phyloP scores from a whole-genome alignment of 108 stramenopile genomes.

The Cyclotella atomus region DNA sequence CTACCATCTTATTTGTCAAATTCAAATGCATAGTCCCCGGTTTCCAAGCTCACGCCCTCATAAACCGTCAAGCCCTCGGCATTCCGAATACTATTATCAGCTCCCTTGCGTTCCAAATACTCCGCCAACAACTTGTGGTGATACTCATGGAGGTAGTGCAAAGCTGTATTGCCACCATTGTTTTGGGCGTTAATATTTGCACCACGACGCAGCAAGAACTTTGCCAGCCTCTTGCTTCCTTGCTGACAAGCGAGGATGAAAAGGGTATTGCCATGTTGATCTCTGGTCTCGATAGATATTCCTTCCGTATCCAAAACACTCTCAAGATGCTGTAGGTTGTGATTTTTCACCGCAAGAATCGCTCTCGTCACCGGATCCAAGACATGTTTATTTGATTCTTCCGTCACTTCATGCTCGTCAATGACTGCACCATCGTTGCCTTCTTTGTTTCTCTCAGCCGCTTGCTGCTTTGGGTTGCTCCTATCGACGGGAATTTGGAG shows the following conservation, averaged over 20 bases:
- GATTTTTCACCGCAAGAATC: constrained; percentile 69
- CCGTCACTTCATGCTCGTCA: constrained; percentile 23
- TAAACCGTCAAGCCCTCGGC: constrained; percentile 79
- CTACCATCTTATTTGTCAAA: too few relatives aligned
- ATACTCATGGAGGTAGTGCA: constrained; percentile 83
- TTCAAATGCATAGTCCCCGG: too few relatives aligned
- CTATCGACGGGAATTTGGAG: constrained; percentile 42
- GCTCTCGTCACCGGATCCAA: constrained; percentile 56
- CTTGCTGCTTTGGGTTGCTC: neutral
- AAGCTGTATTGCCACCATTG: constrained; percentile 72
- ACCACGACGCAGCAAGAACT: constrained; percentile 78
- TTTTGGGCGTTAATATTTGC: constrained; percentile 83
- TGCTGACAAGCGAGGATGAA: constrained; percentile 85
- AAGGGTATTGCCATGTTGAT: constrained; percentile 80
- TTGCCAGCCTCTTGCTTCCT: constrained; percentile 82
- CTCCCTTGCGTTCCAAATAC: constrained; percentile 80
- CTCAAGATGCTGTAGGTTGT: constrained; percentile 55
- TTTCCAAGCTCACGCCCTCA: constrained; percentile 72
- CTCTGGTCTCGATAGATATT: constrained; percentile 76
- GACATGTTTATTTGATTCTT: constrained; percentile 8
- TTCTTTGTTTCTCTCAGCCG: neutral
- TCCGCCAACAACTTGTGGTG: constrained; percentile 73
- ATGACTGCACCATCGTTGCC: neutral
- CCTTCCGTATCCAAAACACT: constrained; percentile 48
- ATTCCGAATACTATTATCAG: constrained; percentile 73